Base-by-base conservation (phyloP, 495 filamentous ascomycete genomes). In the Lepidopterella palustris region DNA sequence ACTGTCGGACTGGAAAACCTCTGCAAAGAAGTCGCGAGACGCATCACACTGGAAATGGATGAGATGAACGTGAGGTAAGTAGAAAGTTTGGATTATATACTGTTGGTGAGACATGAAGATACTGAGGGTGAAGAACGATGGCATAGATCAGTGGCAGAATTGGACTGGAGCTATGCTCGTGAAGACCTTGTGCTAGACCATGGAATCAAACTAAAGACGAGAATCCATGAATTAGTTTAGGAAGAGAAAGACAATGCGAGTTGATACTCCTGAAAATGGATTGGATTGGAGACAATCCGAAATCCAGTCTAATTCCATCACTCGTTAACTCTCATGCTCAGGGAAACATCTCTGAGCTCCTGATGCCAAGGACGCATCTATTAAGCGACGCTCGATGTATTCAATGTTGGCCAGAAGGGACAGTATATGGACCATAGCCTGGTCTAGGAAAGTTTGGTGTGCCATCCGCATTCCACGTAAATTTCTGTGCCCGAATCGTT, bases 401-500 rank as follows among this genome's bases (percentile, higher is more conserved):
- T 42, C 45, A 49, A 24, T 49, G 11, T 21, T 49, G 45, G 15
- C 45, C 45, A 3, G 45, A 49, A 10, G 45, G 45, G 10, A 49
- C n/a, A 24, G 21, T 21, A 21, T 71, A 76, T 4, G 73, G 73
- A 9, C 73, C 71, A 71, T 75, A 73, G 20, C 72, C 68, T 8
- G 73, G 72, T 42, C 65, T 57, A 6, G 72, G 73, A 55, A 76
- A 76, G 10, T 59, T 67, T 29, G 72, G 73, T 32, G 60, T 65
- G 11, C 72, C 73, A 64, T 76, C 70, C 24, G 60, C 55, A 61
- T 71, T 71, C 73, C 72, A 76, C 26, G 55, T 61, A 53, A 76
- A 75, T 57, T 62, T 69, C 67, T 76, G 74, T 39, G 70, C 64
- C 8, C 73, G 55, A 45, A 74, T 73, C 23, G 71, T 73, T 45